phyloP scores from a whole-genome alignment of 2,329 filamentous ascomycete species.

The Hypomyces rosellus region DNA sequence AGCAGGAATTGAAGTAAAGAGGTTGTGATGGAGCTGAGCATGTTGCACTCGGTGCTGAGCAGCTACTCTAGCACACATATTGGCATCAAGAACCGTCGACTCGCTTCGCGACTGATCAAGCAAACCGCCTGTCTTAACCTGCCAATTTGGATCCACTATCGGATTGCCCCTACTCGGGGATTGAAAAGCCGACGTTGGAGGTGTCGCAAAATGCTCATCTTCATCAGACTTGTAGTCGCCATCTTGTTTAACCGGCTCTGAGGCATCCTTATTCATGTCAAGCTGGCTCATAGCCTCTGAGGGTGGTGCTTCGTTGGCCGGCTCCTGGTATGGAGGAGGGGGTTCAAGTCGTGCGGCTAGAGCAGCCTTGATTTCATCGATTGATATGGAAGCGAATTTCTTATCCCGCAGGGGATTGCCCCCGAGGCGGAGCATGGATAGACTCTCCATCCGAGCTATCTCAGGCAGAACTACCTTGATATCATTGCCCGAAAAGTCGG shows the following conservation, averaged over 20 bases:
- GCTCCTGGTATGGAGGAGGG: conserved; percentile 35
- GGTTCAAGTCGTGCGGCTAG: conserved; percentile 62
- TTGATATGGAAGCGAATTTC: conserved; percentile 74
- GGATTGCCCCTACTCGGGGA: conserved; percentile 46
- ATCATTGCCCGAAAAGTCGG: conserved; percentile 81
- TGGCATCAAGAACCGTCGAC: conserved; percentile 52
- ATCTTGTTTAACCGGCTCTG: conserved; percentile 23
- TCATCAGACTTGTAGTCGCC: conserved; percentile 45
- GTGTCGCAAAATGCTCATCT: conserved; percentile 51
- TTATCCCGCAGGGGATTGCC: conserved; percentile 90
- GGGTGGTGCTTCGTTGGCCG: conserved; percentile 16
- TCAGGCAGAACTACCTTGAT: conserved; percentile 68
- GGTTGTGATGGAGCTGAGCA: conserved; percentile 71
- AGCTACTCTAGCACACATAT: conserved; percentile 50
- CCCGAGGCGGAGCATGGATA: conserved; percentile 68
- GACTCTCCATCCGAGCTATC: conserved; percentile 70
- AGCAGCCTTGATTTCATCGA: conserved; percentile 72
- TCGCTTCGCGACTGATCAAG: conserved; percentile 65
- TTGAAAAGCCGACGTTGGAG: conserved; percentile 47
- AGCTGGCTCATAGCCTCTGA: conserved; percentile 21
- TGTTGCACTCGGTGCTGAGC: conserved; percentile 45
- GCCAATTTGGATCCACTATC: conserved; percentile 44
- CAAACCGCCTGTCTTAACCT: conserved; percentile 52
- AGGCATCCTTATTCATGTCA: conserved; percentile 20
- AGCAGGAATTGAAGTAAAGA: conserved; percentile 62